These are phyloP conservation scores for Asterella californica DNA, from an alignment of 225 moss, liverwort and hornwort species.

Conservation along the genomic window DNA sequence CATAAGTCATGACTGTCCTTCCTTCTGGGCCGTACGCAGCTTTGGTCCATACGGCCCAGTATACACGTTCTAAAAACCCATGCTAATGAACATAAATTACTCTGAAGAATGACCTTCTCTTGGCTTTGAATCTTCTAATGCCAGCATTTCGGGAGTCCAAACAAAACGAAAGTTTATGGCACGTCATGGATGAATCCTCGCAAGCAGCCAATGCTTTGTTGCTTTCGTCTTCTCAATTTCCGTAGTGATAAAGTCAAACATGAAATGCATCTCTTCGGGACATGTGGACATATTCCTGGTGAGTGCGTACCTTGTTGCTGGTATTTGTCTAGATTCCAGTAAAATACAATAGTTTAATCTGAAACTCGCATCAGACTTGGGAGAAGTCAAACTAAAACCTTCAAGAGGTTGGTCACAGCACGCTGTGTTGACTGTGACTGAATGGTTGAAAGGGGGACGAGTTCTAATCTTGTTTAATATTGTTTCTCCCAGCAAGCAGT, in stretches of 20 bases:
- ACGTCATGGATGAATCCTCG: neutral
- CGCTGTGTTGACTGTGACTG: too few species aligned
- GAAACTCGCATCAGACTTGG: neutral
- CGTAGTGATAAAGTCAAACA: neutral
- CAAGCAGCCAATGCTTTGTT: neutral
- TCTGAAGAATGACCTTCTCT: neutral
- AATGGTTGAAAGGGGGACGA: too few species aligned
- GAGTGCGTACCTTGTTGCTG: too few species aligned
- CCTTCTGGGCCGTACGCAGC: neutral
- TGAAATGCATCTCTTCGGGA: neutral
- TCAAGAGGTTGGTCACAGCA: too few species aligned
- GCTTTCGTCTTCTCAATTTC: neutral
- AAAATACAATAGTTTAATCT: neutral
- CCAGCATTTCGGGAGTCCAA: neutral
- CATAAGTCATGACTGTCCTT: neutral
- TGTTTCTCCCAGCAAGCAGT: too few species aligned
- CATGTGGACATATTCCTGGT: neutral
- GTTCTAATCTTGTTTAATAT: too few species aligned
- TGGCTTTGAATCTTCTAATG: neutral
- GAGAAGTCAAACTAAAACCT: constrained; percentile 5
- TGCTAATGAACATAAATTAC: neutral
- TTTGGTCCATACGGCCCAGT: neutral
- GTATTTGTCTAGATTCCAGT: neutral
- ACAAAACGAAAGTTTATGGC: neutral
- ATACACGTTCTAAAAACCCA: neutral